These are phyloP conservation scores for Stephanodiscus minutulus DNA, from an alignment of 108 stramenopile genomes.

Conservation along the genomic window DNA sequence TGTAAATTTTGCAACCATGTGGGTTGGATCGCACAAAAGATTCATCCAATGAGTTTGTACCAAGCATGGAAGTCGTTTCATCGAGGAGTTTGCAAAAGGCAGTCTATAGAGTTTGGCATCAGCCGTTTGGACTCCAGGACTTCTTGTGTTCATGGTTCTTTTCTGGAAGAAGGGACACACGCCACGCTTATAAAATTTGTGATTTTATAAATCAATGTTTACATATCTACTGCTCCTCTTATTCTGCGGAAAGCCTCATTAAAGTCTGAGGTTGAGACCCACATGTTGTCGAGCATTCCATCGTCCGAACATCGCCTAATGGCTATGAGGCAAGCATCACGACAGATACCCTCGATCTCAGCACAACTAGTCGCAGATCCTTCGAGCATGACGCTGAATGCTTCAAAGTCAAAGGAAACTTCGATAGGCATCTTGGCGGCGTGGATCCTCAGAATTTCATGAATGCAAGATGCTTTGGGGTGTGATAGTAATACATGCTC, in stretches of 20 bases:
- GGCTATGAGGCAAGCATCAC: conserved; percentile 64
- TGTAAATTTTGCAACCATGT: background rate
- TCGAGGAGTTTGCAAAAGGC: too few relatives aligned
- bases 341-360: conserved; percentile 71
- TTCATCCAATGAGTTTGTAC: background rate
- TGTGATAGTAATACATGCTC: conserved; percentile 57
- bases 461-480: conserved; percentile 53
- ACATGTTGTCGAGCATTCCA: conserved; percentile 13
- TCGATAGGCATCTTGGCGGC: conserved; percentile 42
- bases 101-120: too few relatives aligned
- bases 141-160: too few relatives aligned
- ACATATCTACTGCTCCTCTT: background rate
- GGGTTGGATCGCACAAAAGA: conserved; percentile 5
- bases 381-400: conserved; percentile 38
- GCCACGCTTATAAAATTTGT: background rate
- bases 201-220: background rate
- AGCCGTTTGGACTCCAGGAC: too few relatives aligned
- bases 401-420: conserved; percentile 17
- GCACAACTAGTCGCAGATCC: conserved; percentile 54
- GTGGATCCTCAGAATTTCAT: conserved; percentile 55
- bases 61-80: background rate
- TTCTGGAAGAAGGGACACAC: background rate
- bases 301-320: conserved; percentile 37
- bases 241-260: conserved; percentile 27
- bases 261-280: conserved; percentile 28